Evolutionary conservation across 306 rosid species (phyloP), one percentile per base, ranked within the genome.

Genomic region (Pyrus betulifolia): DNA sequence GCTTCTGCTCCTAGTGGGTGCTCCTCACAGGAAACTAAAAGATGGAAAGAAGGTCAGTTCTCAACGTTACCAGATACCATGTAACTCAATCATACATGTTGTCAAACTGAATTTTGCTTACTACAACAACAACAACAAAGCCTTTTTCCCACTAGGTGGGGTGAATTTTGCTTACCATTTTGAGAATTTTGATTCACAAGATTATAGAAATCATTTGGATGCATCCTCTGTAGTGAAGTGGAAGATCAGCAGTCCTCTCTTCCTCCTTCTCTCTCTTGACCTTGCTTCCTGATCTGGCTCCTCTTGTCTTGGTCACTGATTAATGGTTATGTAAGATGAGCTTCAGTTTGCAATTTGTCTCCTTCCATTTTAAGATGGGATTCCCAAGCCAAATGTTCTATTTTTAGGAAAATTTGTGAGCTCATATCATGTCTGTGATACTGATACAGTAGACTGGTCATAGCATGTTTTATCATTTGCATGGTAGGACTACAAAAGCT

Each of bases 1-100:
- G 65, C 91, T 92, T 68, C 97, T 96, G 78, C 97, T 96, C 58
- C 99, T 95, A 57, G 99, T 95, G 66, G 98, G 99, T 31, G 97
- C 96, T 78, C 91, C 99, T 70, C 98, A 96, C 61, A 88, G 91
- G 78, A 88, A 86, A 82, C 86, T 96, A 78, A 96, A 87, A 82
- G 99, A 96, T 85, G 97, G 99, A 78, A 96, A 92, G 99, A 96
- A 89, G 98, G 93, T 92, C 86, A 45, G 54, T 51, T 45, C 70
- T 28, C 81, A 45, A 11, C 23, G 12, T 77, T 77, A 3, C 65
- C 17, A 60, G 33, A 61, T 57, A 33, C 68, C 21, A 7, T 62
- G 19, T 52, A 63, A 57, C 60, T 51, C 72, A 68, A 66, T 70
- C 66, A 71, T 23, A 57, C 33, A 11, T 22, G 38, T 45, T 45